Conservation (phyloP, 176 grass and related monocot species). For the Cenchrus purpureus region DNA sequence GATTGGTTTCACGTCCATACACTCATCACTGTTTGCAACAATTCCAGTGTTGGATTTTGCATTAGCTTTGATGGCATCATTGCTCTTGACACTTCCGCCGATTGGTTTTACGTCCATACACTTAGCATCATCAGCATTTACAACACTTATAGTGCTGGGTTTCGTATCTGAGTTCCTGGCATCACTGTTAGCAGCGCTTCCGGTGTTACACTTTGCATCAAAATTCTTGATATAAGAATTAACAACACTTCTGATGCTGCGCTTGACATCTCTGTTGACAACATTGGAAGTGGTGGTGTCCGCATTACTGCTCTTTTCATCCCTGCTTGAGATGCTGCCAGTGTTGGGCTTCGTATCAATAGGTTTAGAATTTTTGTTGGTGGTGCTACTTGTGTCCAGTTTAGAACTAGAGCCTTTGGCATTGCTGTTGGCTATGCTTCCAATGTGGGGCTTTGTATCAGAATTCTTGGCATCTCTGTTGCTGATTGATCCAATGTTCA, state of each 20-base stretch:
- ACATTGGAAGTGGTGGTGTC: slow-evolving; percentile 7
- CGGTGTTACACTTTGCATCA: slow-evolving; percentile 47
- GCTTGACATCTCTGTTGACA: slow-evolving; percentile 48
- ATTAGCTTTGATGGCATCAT: slow-evolving; percentile 26
- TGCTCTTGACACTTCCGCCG: slow-evolving; percentile 25
- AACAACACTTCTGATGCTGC: slow-evolving; percentile 50
- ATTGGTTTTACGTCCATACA: slow-evolving; percentile 9
- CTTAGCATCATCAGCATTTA: slow-evolving; percentile 36
- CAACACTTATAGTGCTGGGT: slow-evolving; percentile 33
- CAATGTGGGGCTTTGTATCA: slow-evolving; percentile 18
- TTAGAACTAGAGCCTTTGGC: slow-evolving; percentile 2
- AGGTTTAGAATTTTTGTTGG: slow-evolving; percentile 33
- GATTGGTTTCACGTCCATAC: slow-evolving; percentile 12
- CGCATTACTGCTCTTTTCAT: slow-evolving; percentile 34
- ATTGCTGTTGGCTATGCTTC: neutral
- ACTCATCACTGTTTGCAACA: neutral
- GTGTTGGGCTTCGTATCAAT: slow-evolving; percentile 31
- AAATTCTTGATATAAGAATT: slow-evolving; percentile 60
- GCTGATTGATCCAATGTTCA: slow-evolving; percentile 6
- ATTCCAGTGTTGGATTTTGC: slow-evolving; percentile 12
- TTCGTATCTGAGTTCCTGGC: slow-evolving; percentile 46
- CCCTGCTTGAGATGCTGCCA: slow-evolving; percentile 32
- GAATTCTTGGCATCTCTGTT: slow-evolving; percentile 15
- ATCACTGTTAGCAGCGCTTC: slow-evolving; percentile 35
- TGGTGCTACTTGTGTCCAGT: slow-evolving; percentile 18